Evolutionary conservation across 2,329 filamentous ascomycete species (phyloP).

Genomic region (Chaetomiaceae sp.): DNA sequence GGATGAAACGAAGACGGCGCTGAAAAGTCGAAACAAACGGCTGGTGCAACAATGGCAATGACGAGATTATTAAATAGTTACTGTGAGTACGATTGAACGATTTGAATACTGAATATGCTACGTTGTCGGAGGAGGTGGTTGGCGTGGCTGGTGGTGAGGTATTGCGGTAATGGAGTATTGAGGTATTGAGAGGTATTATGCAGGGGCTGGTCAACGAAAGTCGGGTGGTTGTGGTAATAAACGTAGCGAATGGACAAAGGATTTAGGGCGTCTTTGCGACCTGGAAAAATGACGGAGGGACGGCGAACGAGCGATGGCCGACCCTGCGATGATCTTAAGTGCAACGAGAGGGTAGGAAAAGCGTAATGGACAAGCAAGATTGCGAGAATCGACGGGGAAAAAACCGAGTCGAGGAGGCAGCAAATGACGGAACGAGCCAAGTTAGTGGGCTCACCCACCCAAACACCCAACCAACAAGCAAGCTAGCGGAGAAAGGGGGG

Average conservation of each 20-base stretch:
- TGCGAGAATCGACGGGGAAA: conserved; percentile 12
- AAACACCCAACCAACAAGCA: neutral
- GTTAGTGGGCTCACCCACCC: neutral
- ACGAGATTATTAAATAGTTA: neutral
- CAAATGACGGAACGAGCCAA: conserved; percentile 10
- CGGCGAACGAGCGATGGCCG: conserved; percentile 19
- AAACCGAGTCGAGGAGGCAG: conserved; percentile 1
- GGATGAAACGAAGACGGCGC: conserved; percentile 3
- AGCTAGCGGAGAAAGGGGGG: neutral
- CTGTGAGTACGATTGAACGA: neutral
- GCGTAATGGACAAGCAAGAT: conserved; percentile 4
- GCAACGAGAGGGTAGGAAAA: conserved; percentile 2
- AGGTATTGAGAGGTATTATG: neutral
- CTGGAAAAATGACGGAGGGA: neutral
- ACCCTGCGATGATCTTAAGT: conserved; percentile 8
- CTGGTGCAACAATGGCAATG: neutral
- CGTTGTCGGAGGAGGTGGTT: too few species aligned
- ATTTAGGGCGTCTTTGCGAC: conserved; percentile 7
- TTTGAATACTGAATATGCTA: neutral
- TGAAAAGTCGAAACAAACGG: conserved; percentile 4
- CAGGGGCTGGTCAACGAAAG: conserved; percentile 4
- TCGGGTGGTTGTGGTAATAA: neutral
- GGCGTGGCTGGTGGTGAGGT: too few species aligned
- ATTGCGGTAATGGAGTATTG: too few species aligned
- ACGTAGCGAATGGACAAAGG: conserved; percentile 13